These are phyloP conservation scores for Fusarium sulawesiense DNA, from an alignment of 2,329 filamentous ascomycete genomes.

Conservation along the genomic window DNA sequence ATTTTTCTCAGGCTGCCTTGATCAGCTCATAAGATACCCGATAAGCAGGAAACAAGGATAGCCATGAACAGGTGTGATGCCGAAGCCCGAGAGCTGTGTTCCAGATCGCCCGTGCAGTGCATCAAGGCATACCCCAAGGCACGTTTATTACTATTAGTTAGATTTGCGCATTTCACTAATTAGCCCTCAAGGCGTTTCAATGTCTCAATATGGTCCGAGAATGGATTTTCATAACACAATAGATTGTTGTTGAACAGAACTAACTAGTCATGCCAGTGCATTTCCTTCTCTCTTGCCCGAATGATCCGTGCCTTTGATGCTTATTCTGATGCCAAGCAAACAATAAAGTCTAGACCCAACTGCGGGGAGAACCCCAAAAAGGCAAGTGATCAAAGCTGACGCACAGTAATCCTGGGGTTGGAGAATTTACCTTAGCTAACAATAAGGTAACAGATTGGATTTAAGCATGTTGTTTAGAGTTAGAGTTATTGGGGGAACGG, in stretches of 20 bases:
- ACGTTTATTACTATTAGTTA: not conserved
- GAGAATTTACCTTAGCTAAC: constrained; percentile 38
- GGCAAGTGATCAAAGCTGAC: constrained; percentile 19
- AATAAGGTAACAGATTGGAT: constrained; percentile 37
- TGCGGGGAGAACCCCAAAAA: constrained; percentile 18
- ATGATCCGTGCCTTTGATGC: not conserved
- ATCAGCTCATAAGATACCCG: not conserved
- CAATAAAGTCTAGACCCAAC: constrained; percentile 6
- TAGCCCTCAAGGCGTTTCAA: not conserved
- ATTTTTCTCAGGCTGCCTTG: not conserved
- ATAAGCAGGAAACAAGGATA: not conserved
- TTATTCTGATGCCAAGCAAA: constrained; percentile 16
- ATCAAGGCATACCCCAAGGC: constrained; percentile 16
- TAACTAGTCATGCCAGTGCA: constrained; percentile 14
- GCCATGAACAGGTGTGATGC: constrained; percentile 1
- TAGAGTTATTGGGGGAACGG: constrained; percentile 6
- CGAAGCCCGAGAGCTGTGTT: constrained; percentile 6
- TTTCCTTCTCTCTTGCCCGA: not conserved
- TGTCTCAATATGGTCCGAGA: constrained; percentile 15
- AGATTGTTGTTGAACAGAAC: not conserved
- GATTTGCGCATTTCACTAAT: not conserved
- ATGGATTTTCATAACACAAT: constrained; percentile 19
- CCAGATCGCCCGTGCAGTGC: constrained; percentile 23
- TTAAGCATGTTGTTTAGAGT: constrained; percentile 31
- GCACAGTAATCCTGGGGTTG: constrained; percentile 11